Evolutionary conservation across 768 basidiomycete species (phyloP).

Genomic region (Suillus fuscotomentosus): DNA sequence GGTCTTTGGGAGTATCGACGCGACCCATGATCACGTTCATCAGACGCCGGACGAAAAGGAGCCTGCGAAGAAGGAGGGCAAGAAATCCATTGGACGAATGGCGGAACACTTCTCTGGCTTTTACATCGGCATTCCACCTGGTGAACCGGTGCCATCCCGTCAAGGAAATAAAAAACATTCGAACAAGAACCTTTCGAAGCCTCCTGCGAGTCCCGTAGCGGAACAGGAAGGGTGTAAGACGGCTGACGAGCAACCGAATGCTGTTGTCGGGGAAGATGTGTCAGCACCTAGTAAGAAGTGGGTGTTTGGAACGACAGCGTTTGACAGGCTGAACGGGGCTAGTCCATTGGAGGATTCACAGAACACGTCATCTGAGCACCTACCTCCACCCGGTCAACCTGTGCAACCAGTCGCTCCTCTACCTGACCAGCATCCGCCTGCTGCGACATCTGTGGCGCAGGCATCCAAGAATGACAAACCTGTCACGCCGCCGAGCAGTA

Average conservation of each 20-base stretch:
- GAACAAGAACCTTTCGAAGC: constrained; percentile 16
- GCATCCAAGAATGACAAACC: neutral
- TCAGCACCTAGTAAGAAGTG: constrained; percentile 37
- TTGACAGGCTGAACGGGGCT: constrained; percentile 9
- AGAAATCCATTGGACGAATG: constrained; percentile 16
- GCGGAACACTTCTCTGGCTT: constrained; percentile 36
- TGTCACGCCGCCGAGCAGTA: neutral
- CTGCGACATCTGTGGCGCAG: neutral
- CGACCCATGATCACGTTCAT: constrained; percentile 8
- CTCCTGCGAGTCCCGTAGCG: neutral
- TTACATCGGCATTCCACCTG: constrained; percentile 44
- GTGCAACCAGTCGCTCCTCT: neutral
- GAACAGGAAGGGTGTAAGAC: neutral
- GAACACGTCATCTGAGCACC: neutral
- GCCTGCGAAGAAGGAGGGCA: constrained; percentile 7
- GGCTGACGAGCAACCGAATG: neutral
- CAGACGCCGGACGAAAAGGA: constrained; percentile 5
- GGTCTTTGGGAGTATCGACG: constrained; percentile 52
- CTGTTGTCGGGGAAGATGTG: constrained; percentile 1
- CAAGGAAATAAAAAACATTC: constrained; percentile 26
- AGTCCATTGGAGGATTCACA: neutral
- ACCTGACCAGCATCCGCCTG: neutral
- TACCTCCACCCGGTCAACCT: constrained; percentile 1
- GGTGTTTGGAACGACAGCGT: constrained; percentile 54
- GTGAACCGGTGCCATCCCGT: constrained; percentile 31